Conservation (phyloP, 1,284 basidiomycete species). For the Veloporphyrellus conicus region DNA sequence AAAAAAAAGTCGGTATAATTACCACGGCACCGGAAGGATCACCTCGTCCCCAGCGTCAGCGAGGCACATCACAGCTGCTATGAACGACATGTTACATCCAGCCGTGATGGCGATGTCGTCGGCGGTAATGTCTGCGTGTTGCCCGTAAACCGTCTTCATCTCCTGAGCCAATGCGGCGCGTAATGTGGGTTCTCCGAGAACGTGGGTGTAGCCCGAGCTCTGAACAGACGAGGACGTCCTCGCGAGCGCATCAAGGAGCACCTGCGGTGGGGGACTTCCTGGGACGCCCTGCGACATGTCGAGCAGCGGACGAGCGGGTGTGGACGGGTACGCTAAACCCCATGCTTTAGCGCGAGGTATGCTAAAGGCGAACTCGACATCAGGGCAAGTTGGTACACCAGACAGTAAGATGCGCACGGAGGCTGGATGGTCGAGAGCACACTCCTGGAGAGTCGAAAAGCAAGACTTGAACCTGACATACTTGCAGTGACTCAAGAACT, state of each 20-base stretch:
- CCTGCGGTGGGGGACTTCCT: conserved; percentile 56
- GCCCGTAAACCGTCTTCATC: conserved; percentile 61
- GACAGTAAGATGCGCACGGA: conserved; percentile 29
- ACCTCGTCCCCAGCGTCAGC: conserved; percentile 72
- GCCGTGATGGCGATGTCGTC: conserved; percentile 63
- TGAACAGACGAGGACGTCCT: conserved; percentile 42
- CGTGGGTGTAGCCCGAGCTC: conserved; percentile 62
- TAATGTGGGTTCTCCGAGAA: conserved; percentile 60
- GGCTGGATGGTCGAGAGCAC: conserved; percentile 41
- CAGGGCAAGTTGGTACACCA: no score
- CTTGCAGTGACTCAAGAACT: no score
- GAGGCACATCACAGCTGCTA: conserved; percentile 59
- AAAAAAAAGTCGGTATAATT: conserved; percentile 10
- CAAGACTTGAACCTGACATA: conserved; percentile 12
- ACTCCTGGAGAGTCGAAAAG: conserved; percentile 39
- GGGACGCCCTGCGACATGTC: conserved; percentile 80
- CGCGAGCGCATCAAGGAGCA: conserved; percentile 51
- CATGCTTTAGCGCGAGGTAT: conserved; percentile 70
- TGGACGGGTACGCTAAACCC: conserved; percentile 49
- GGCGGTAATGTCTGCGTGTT: conserved; percentile 42
- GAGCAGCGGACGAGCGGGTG: conserved; percentile 49
- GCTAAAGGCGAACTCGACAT: conserved; percentile 38
- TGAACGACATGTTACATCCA: conserved; percentile 71
- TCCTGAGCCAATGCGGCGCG: conserved; percentile 60
- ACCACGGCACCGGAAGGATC: conserved; percentile 79